Evolutionary conservation across 805 yeast genomes (phyloP).

Genomic region (Pichia membranifaciens): DNA sequence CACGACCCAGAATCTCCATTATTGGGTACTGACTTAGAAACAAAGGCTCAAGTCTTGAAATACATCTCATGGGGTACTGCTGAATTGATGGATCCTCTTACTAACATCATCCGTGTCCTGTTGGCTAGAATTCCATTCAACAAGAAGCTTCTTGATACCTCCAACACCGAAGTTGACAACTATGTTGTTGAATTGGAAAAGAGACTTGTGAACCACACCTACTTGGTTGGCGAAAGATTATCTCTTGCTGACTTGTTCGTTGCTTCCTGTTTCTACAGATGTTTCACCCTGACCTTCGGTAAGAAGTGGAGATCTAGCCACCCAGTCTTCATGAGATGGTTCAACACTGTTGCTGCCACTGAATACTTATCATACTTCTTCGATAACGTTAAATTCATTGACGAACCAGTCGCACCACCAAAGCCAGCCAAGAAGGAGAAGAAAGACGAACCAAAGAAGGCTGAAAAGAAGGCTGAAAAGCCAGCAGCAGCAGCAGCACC

Average conservation of each 20-base stretch:
- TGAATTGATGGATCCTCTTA: constrained; percentile 50
- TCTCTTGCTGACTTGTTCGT: constrained; percentile 40
- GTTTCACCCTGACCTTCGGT: constrained; percentile 42
- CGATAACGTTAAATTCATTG: constrained; percentile 52
- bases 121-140: constrained; percentile 67
- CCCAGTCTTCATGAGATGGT: constrained; percentile 53
- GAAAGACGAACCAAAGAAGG: constrained; percentile 34
- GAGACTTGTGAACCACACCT: constrained; percentile 40
- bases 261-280: constrained; percentile 42
- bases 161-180: constrained; percentile 32
- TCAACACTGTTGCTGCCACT: constrained; percentile 39
- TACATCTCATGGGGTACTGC: constrained; percentile 75
- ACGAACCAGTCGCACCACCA: constrained; percentile 58
- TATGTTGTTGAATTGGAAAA: constrained; percentile 48
- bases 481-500: constrained; percentile 27
- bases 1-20: constrained; percentile 39
- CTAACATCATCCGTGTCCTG: constrained; percentile 52
- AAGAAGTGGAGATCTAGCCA: constrained; percentile 44
- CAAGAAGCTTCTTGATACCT: constrained; percentile 48
- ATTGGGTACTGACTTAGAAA: constrained; percentile 56
- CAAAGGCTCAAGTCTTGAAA: constrained; percentile 60
- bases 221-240: constrained; percentile 43
- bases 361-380: constrained; percentile 42
- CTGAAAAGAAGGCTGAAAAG: constrained; percentile 34
- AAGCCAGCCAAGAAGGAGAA: constrained; percentile 69